These are phyloP conservation scores for Chaetomium fimeti DNA, from an alignment of 495 filamentous ascomycete species.

Conservation along the genomic window DNA sequence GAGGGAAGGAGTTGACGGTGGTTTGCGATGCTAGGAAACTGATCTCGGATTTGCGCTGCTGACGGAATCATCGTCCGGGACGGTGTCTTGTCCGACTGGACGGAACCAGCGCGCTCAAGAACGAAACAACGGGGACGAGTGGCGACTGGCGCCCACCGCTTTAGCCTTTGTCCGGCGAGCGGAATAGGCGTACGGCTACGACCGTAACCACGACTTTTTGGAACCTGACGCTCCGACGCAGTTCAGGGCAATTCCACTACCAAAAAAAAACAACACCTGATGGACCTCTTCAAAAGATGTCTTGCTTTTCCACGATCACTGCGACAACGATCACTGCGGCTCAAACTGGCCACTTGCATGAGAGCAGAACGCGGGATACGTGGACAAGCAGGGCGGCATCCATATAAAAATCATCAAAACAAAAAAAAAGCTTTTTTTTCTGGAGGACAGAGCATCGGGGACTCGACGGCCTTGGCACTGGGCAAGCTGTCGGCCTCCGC, in stretches of 20 bases:
- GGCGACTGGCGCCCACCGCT: conserved; percentile 4
- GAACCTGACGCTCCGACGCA: background rate
- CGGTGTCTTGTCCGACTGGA: background rate
- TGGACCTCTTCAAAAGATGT: too few relatives aligned
- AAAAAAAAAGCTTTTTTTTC: conserved; percentile 20
- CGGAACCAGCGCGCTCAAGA: background rate
- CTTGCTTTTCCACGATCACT: background rate
- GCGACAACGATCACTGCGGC: background rate
- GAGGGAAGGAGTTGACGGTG: background rate
- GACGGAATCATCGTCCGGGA: too few relatives aligned
- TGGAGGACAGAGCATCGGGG: conserved; percentile 2
- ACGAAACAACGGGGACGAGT: background rate
- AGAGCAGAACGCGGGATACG: background rate
- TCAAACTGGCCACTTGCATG: background rate
- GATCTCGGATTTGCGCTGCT: background rate
- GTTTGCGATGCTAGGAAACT: background rate
- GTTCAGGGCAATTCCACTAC: background rate
- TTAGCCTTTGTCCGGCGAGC: conserved; percentile 30
- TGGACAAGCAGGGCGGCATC: background rate
- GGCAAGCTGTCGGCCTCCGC: background rate
- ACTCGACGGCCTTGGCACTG: background rate
- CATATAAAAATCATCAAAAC: conserved; percentile 4
- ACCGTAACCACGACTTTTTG: background rate
- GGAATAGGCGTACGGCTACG: background rate
- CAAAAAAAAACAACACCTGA: conserved; percentile 2